Conservation (phyloP, 441 rosid genomes). For the Mallotus repandus region DNA sequence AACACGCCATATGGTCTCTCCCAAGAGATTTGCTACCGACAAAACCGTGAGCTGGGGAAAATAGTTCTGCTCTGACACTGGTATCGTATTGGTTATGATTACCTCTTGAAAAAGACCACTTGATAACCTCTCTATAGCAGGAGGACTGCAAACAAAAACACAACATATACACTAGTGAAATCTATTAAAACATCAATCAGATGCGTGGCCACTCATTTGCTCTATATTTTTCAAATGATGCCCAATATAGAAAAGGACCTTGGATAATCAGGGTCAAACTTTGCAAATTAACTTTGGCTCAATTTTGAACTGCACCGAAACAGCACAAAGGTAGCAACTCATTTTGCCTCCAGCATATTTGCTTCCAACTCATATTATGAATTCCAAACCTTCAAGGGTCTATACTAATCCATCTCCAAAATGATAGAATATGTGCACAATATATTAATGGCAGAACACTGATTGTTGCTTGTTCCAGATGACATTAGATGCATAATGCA, state of each 20-base stretch:
- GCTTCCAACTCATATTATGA: not conserved
- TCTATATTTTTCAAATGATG: not conserved
- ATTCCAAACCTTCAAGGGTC: not conserved
- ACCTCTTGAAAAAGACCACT: slow-evolving; percentile 95
- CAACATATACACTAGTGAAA: not conserved
- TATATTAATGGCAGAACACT: not conserved
- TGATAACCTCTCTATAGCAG: slow-evolving; percentile 89
- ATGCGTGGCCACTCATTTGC: not conserved
- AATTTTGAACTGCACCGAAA: not conserved
- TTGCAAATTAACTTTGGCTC: not conserved
- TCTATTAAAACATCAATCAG: slow-evolving; percentile 7
- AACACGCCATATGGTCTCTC: slow-evolving; percentile 96
- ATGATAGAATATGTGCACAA: not conserved
- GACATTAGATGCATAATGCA: not conserved
- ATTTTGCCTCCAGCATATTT: not conserved
- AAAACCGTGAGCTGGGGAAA: slow-evolving; percentile 87
- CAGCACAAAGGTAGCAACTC: not conserved
- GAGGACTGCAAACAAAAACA: slow-evolving; percentile 58
- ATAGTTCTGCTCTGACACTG: slow-evolving; percentile 74
- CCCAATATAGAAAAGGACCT: not conserved
- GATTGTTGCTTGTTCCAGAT: not conserved
- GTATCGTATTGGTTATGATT: slow-evolving; percentile 90
- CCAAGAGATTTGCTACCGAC: slow-evolving; percentile 93
- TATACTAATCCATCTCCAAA: not conserved
- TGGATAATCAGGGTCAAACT: not conserved